Evolutionary conservation across 768 basidiomycete genomes (phyloP).

Genomic region (Rhodotorula toruloides): DNA sequence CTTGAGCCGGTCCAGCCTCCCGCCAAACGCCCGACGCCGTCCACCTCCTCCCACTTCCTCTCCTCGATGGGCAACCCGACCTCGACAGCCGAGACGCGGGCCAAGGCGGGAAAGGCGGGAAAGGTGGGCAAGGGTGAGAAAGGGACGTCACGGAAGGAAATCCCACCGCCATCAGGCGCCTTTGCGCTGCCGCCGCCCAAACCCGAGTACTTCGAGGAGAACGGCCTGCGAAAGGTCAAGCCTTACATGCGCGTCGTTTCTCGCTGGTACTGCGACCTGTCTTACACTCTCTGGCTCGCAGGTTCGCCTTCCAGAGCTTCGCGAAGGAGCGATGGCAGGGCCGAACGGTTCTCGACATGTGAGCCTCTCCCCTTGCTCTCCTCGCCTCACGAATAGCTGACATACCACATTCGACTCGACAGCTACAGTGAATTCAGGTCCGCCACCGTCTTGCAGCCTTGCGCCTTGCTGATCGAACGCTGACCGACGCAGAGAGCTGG

Average conservation of each 20-base stretch:
- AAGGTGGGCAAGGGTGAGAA: slow-evolving; percentile 4
- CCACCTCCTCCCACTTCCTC: not conserved
- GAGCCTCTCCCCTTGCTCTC: not conserved
- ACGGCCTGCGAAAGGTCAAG: slow-evolving; percentile 33
- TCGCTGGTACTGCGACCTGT: not conserved
- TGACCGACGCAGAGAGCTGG: slow-evolving; percentile 22
- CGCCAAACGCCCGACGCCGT: not conserved
- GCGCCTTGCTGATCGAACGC: not conserved
- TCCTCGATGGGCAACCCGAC: not conserved
- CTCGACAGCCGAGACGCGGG: not conserved
- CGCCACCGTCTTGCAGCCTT: not conserved
- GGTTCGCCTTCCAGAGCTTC: slow-evolving; percentile 26
- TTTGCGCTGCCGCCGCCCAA: slow-evolving; percentile 23
- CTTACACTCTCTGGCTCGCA: not conserved
- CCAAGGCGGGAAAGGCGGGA: not conserved
- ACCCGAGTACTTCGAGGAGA: slow-evolving; percentile 32
- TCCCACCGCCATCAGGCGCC: slow-evolving; percentile 12
- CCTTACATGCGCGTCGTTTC: slow-evolving; percentile 29
- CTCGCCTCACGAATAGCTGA: not conserved
- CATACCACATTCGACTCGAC: not conserved
- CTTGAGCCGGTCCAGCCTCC: too few relatives aligned
- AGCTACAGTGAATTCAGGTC: slow-evolving; percentile 41
- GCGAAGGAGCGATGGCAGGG: slow-evolving; percentile 38
- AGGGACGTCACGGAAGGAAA: slow-evolving; percentile 17
- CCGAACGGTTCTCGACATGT: slow-evolving; percentile 35